Conservation (phyloP, 1,284 basidiomycete species). For the Leccinum solheimii region DNA sequence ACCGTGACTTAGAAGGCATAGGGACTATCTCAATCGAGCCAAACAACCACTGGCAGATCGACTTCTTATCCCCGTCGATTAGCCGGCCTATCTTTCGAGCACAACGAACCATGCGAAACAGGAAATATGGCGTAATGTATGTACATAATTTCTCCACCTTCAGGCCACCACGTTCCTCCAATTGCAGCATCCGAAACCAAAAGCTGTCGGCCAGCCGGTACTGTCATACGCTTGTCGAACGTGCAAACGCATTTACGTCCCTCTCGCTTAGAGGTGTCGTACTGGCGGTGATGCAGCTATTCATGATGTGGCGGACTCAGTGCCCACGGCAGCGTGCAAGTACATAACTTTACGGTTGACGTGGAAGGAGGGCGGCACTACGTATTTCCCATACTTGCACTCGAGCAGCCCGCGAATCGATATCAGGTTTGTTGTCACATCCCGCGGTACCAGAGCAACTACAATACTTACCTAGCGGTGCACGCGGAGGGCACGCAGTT, state of each 20-base stretch:
- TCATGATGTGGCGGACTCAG: neutral
- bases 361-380: neutral
- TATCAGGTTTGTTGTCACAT: neutral
- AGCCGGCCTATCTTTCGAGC: neutral
- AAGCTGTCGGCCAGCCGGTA: neutral
- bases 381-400: neutral
- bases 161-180: neutral
- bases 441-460: neutral
- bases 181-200: neutral
- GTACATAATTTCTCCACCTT: neutral
- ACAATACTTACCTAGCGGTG: neutral
- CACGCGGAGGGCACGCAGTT: neutral
- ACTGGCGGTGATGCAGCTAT: neutral
- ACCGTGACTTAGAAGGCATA: neutral
- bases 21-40: neutral
- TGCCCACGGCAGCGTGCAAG: neutral
- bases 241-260: neutral
- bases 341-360: neutral
- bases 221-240: neutral
- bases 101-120: neutral
- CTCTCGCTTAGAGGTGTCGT: neutral
- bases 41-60: neutral
- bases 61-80: neutral
- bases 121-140: neutral
- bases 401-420: neutral